A percentile compares a stretch with the other conserved stretches of the same genome.
Evolutionary conservation across 2,329 filamentous ascomycete genomes (phyloP).

Genomic region (Cordyceps tenuipes): DNA sequence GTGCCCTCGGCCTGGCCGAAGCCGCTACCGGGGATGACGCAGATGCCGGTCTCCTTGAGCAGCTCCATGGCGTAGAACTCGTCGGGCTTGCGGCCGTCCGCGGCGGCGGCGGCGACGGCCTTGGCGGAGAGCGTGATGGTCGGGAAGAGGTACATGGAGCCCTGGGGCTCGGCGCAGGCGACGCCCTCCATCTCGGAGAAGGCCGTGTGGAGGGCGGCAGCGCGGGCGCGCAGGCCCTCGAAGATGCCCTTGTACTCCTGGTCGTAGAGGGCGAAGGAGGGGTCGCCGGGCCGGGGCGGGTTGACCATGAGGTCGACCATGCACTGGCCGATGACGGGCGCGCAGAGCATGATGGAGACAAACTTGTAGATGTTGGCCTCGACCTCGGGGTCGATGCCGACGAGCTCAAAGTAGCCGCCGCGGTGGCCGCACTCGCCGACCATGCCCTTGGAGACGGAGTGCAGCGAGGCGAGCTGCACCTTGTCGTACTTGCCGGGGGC

Average conservation of each 20-base stretch:
- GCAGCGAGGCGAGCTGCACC: constrained; percentile 83
- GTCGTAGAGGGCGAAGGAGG: constrained; percentile 75
- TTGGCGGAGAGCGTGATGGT: constrained; percentile 73
- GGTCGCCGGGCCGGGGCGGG: constrained; percentile 75
- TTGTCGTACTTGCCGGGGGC: constrained; percentile 68
- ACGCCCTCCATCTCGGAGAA: constrained; percentile 96
- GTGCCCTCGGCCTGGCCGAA: constrained; percentile 92
- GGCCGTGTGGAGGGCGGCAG: constrained; percentile 77
- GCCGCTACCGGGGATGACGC: constrained; percentile 83
- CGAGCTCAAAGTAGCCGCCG: constrained; percentile 94
- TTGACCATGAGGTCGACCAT: constrained; percentile 97
- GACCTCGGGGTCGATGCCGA: constrained; percentile 78
- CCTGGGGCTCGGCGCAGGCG: constrained; percentile 80
- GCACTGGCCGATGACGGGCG: constrained; percentile 92
- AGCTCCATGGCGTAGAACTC: constrained; percentile 91
- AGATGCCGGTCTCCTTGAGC: constrained; percentile 89
- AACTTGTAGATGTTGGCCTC: constrained; percentile 97
- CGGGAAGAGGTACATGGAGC: constrained; percentile 98
- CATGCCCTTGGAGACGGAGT: constrained; percentile 97
- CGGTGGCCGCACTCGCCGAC: constrained; percentile 97
- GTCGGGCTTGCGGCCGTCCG: constrained; percentile 68
- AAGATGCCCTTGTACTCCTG: constrained; percentile 80
- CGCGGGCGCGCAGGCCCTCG: constrained; percentile 68
- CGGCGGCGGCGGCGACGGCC: constrained; percentile 65
- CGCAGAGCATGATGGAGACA: constrained; percentile 92